Evolutionary conservation across 2,329 filamentous ascomycete species (phyloP), one percentile per base, ranked within the genome.

Genomic region (Apiospora kogelbergensis): DNA sequence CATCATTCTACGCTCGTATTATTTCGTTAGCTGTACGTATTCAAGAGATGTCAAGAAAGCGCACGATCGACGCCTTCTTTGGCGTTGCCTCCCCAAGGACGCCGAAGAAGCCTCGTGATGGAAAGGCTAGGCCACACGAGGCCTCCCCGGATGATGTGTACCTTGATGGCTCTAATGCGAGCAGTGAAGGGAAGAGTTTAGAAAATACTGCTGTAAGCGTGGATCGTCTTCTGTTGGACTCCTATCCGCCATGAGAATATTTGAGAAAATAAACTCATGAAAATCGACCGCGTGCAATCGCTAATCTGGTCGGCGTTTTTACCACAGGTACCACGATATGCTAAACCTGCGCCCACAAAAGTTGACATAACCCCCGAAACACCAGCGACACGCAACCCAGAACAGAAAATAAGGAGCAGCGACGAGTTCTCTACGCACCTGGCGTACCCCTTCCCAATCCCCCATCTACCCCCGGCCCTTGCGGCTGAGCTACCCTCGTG

Each of bases 31-130:
- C 9, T 60, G 53, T 17, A n/a, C 22, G 20, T 65, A 26, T 44
- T 65, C 15, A 33, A 65, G 4, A 44, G 11, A 65, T 81, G 79
- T 77, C 81, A 0, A 81, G 80, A 66, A 90, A 91, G 76, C 84
- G 91, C 68, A 92, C 91, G 0, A 82, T 94, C 1, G 90, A 93
- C 70, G 81, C 86, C 13, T 94, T 93, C 81, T 93, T 94, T 78
- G 53, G 72, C 42, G 81, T 83, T 40, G 53, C 53, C 10, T 3
- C 20, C 20, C 84, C 86, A 76, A 82, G 4, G 40, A 3, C 40
- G 26, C 70, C 76, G 3, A 84, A 87, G 73, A 83, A 81, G 71
- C 67, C 71, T 26, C 74, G 75, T 65, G 40, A 44, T 20, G n/a
- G 13, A 17, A n/a, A 20, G 10, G 11, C 30, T 22, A 6, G 26